Base-by-base conservation (phyloP, 495 filamentous ascomycete genomes). In the Aspergillus olivimuriae region DNA sequence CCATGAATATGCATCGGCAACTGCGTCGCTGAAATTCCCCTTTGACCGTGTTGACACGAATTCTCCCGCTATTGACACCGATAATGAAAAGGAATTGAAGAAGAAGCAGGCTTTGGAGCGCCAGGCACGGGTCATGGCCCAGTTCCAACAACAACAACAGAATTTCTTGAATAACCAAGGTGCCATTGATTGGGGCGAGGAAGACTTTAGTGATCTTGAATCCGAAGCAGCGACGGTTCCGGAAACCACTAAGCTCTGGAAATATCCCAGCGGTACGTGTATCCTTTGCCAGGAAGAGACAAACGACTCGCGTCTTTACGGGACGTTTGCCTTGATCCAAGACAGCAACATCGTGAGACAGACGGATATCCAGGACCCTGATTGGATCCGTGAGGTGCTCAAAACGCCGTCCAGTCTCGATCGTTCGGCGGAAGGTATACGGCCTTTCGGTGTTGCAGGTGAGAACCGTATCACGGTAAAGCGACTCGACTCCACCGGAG, bases 231-330 rank as follows among this genome's bases (percentile, higher is more conserved):
- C 66, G 14, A 68, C 66, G 15, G 60, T 72, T 4, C 65, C 64
- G 0, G 80, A 83, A 54, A 78, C 83, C 43, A n/a, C n/a, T n/a
- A 87, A 91, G 51, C 75, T 77, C 34, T 94, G 89, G 84, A 92
- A 89, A 56, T 99, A 89, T 57, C 94, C 92, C n/a, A 78, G 79
- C 22, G 92, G 90, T 17, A 94, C 87, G 14, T 99, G 92, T 58
- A 95, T 97, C 51, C 66, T 96, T 10, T 99, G 92, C 57, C 92
- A 97, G 61, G 92, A 97, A 62, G 89, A 95, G 47, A 91, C 89
- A 15, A 89, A 87, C 44, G 91, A 96, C 46, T 81, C 83, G 2
- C 77, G 84, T 14, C 75, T 96, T 4, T 96, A 89, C 61, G 92
- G 92, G 37, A 92, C 91, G 0, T 94, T 97, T 62, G 89, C 85